These are phyloP conservation scores for Fallopia convolvulus DNA, from an alignment of 148 eudicot species.

Conservation along the genomic window DNA sequence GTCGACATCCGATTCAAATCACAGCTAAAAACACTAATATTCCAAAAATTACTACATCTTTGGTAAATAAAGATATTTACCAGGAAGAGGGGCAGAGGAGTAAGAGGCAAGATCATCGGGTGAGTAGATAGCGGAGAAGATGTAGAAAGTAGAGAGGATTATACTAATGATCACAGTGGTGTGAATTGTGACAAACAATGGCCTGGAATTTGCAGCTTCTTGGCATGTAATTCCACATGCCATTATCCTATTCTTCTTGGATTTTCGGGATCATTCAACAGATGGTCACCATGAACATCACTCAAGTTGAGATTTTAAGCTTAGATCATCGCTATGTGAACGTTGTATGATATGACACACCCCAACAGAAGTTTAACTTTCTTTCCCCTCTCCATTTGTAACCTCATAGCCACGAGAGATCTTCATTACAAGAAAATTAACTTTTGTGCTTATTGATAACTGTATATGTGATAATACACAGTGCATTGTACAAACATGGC, in stretches of 20 bases:
- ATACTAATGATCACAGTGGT: conserved; percentile 54
- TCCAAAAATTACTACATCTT: not conserved
- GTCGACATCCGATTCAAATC: not conserved
- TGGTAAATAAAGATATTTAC: conserved; percentile 6
- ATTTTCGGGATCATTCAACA: not conserved
- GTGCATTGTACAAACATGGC: too few species aligned
- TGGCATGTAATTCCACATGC: conserved; percentile 35
- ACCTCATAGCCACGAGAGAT: not conserved
- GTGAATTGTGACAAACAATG: conserved; percentile 62
- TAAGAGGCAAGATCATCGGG: conserved; percentile 21
- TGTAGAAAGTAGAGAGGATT: conserved; percentile 52
- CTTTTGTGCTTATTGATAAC: too few species aligned
- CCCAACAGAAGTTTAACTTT: not conserved
- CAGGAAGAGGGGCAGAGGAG: conserved; percentile 16
- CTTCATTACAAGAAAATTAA: too few species aligned
- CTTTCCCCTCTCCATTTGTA: not conserved
- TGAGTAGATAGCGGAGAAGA: conserved; percentile 64
- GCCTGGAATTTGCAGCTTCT: conserved; percentile 59
- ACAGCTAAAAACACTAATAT: not conserved
- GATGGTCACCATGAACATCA: not conserved
- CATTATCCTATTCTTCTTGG: conserved; percentile 16
- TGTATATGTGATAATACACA: too few species aligned
- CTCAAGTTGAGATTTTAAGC: not conserved
- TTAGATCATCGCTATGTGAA: too few species aligned
- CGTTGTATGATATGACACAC: not conserved